Conservation (phyloP, 2,329 filamentous ascomycete species). For the Neodidymelliopsis sp. region DNA sequence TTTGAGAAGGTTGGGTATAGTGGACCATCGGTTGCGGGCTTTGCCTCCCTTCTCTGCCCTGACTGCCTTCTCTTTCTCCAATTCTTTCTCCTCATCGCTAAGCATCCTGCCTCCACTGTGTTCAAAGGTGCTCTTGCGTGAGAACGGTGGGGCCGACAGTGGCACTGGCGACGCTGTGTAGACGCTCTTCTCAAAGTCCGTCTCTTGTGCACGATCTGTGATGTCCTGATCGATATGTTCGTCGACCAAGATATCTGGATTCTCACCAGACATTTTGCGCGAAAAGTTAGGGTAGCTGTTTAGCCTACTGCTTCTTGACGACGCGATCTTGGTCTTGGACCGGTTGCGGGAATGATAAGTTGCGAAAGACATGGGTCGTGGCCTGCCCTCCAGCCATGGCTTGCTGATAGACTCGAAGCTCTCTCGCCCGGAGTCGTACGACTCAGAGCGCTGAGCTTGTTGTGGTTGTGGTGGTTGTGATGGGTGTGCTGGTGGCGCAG, state of each 20-base stretch:
- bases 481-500: conserved; percentile 19
- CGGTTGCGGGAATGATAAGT: conserved; percentile 34
- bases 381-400: conserved; percentile 24
- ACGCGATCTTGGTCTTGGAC: conserved; percentile 39
- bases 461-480: conserved; percentile 22
- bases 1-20: conserved; percentile 33
- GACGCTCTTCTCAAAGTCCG: conserved; percentile 2
- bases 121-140: conserved; percentile 16
- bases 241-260: conserved; percentile 22
- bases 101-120: conserved; percentile 16
- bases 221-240: conserved; percentile 35
- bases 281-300: conserved; percentile 38
- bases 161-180: conserved; percentile 33
- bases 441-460: conserved; percentile 18
- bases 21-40: conserved; percentile 33
- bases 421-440: conserved; percentile 12
- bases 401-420: conserved; percentile 27
- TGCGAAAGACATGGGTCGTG: conserved; percentile 37
- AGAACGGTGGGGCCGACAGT: conserved; percentile 15
- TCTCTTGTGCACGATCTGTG: conserved; percentile 26
- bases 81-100: conserved; percentile 15
- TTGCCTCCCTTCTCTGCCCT: conserved; percentile 21
- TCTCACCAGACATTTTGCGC: conserved; percentile 27
- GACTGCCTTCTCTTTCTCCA: conserved; percentile 24
- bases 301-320: conserved; percentile 35